Conservation (phyloP, 2,329 filamentous ascomycete species). For the Colletotrichum orbiculare region DNA sequence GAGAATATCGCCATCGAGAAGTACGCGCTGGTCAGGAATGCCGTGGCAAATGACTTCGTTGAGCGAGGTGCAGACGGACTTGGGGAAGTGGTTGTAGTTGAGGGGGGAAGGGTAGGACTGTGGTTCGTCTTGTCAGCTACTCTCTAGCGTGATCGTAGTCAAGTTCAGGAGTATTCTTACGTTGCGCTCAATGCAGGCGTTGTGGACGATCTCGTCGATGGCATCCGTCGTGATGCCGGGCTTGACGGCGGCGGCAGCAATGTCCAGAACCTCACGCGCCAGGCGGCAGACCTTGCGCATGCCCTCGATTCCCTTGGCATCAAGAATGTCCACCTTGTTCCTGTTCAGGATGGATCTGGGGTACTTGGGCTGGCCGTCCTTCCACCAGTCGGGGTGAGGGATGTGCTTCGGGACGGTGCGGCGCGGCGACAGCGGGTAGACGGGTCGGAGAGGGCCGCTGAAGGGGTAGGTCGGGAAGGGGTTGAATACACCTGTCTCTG, state of each 20-base stretch:
- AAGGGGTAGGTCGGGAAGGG: constrained; percentile 90
- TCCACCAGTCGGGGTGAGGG: constrained; percentile 86
- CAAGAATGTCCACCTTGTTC: constrained; percentile 85
- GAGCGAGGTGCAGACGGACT: constrained; percentile 94
- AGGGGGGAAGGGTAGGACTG: constrained; percentile 94
- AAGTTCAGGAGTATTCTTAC: constrained; percentile 63
- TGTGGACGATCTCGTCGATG: constrained; percentile 94
- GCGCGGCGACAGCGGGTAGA: constrained; percentile 83
- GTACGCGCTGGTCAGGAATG: constrained; percentile 89
- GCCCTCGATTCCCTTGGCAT: constrained; percentile 81
- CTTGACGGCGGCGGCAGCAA: constrained; percentile 83
- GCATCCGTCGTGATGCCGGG: constrained; percentile 97
- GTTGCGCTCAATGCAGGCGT: constrained; percentile 91
- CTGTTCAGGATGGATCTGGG: constrained; percentile 71
- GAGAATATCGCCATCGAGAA: constrained; percentile 93
- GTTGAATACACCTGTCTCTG: constrained; percentile 90
- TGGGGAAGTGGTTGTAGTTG: constrained; percentile 96
- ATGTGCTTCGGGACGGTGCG: constrained; percentile 84
- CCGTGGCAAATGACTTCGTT: constrained; percentile 99
- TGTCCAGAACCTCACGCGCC: constrained; percentile 91
- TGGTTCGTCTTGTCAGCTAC: constrained; percentile 4
- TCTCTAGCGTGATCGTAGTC: not conserved
- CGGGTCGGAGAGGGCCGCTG: constrained; percentile 83
- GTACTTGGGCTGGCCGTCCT: constrained; percentile 79
- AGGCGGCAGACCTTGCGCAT: constrained; percentile 94